phyloP scores from a whole-genome alignment of 257 asterid genomes.

The Buddleja alternifolia region DNA sequence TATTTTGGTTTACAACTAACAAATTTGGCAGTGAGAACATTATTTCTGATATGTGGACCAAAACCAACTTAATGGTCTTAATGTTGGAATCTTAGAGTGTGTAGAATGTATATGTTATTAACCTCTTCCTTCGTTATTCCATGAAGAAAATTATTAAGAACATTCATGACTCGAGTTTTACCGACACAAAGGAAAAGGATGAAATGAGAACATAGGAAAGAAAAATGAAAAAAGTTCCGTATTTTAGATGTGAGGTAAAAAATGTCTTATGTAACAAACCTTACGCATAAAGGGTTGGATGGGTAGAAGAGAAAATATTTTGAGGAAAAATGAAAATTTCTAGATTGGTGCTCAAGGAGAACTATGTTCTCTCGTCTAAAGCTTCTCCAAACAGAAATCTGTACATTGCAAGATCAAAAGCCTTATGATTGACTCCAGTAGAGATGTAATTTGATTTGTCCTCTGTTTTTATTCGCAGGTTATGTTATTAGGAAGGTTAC shows the following conservation, averaged over 20 bases:
- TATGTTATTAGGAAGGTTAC: conserved; percentile 88
- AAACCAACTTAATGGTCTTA: conserved; percentile 12
- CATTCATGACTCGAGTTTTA: conserved; percentile 8
- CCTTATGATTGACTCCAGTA: not conserved
- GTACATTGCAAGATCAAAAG: not conserved
- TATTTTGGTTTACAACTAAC: conserved; percentile 32
- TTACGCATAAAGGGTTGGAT: conserved; percentile 5
- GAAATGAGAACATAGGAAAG: conserved; percentile 16
- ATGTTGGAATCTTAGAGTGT: not conserved
- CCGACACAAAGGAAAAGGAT: not conserved
- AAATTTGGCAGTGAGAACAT: not conserved
- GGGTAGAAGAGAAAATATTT: not conserved
- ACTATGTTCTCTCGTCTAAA: not conserved
- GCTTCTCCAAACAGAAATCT: conserved; percentile 20
- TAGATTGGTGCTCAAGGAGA: not conserved
- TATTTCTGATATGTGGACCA: not conserved
- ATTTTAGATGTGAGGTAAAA: not conserved
- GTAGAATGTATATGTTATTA: conserved; percentile 5
- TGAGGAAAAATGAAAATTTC: not conserved
- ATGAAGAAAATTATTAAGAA: conserved; percentile 6
- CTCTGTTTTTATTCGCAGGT: conserved; percentile 55
- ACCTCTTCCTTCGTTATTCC: not conserved
- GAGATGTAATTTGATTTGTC: not conserved
- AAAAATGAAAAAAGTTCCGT: not conserved
- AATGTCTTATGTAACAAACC: not conserved